phyloP scores from a whole-genome alignment of 2,329 filamentous ascomycete genomes.

The Plenodomus biglobosus region DNA sequence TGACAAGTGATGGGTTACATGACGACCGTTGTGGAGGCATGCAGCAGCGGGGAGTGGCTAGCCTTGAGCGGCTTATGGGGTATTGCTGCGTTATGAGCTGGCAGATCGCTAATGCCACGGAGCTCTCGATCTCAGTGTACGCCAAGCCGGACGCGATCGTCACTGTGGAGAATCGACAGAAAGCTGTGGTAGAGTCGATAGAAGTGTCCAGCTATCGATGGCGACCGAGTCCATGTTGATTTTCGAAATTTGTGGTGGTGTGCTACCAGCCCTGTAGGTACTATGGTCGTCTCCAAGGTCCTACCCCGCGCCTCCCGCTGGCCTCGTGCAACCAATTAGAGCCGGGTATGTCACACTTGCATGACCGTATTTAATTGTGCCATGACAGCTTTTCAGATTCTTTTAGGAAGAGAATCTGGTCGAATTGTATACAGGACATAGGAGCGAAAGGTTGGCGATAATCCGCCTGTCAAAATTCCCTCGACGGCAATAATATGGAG shows the following conservation, averaged over 20 bases:
- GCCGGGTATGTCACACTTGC: no score
- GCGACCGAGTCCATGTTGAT: not conserved
- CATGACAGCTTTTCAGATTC: not conserved
- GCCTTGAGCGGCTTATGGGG: constrained; percentile 38
- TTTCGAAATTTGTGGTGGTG: not conserved
- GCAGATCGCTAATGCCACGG: constrained; percentile 38
- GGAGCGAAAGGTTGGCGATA: no score
- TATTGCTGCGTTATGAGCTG: constrained; percentile 43
- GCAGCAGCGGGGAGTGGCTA: constrained; percentile 32
- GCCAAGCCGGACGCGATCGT: constrained; percentile 10
- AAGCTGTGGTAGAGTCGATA: not conserved
- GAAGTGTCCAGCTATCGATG: constrained; percentile 2
- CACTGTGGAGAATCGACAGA: constrained; percentile 5
- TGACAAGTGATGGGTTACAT: constrained; percentile 44
- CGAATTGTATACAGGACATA: not conserved
- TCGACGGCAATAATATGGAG: no score
- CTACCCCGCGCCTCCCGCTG: constrained; percentile 8
- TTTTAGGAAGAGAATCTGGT: not conserved
- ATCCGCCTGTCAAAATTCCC: no score
- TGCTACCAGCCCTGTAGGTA: not conserved
- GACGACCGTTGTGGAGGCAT: constrained; percentile 33
- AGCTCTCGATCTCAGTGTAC: constrained; percentile 15
- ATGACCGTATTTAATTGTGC: no score
- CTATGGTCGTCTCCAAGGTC: not conserved
- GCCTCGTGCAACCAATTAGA: constrained; percentile 5